phyloP scores from a whole-genome alignment of 208 protist genomes.

The Crithidia fasciculata region DNA sequence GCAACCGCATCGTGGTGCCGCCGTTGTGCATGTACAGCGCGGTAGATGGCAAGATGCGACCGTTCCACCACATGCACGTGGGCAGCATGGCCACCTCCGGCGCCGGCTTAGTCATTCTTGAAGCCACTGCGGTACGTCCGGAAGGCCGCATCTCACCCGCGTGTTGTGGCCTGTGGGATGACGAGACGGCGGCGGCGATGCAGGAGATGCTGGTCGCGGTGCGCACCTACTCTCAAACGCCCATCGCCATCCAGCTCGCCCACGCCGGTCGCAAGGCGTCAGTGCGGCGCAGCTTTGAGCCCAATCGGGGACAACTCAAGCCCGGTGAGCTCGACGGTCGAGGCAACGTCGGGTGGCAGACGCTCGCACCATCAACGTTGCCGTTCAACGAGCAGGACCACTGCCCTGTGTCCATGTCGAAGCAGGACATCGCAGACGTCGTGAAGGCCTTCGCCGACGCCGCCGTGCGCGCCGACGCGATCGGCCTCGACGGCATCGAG shows the following conservation, averaged over 20 bases:
- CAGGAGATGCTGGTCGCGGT: conserved; percentile 45
- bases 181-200: conserved; percentile 40
- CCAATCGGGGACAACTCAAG: neutral
- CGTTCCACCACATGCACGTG: conserved; percentile 45
- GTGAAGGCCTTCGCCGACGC: conserved; percentile 47
- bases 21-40: conserved; percentile 47
- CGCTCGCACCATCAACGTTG: conserved; percentile 50
- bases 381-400: conserved; percentile 39
- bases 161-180: conserved; percentile 50
- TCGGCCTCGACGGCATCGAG: conserved; percentile 84
- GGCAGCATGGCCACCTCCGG: conserved; percentile 45
- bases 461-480: conserved; percentile 46
- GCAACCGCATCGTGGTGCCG: conserved; percentile 41
- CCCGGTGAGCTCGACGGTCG: neutral
- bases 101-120: conserved; percentile 57
- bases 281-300: neutral
- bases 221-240: conserved; percentile 33
- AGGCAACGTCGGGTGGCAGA: conserved; percentile 19
- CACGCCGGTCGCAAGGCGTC: conserved; percentile 71
- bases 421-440: conserved; percentile 35
- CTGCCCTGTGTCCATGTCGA: conserved; percentile 43
- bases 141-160: conserved; percentile 35
- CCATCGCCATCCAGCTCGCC: conserved; percentile 79
- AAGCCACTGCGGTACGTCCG: conserved; percentile 47
- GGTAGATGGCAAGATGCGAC: conserved; percentile 35